A percentile compares a stretch with the other conserved stretches of the same genome.
Evolutionary conservation across 2,329 filamentous ascomycete genomes (phyloP).

Genomic region (Fusarium udum): DNA sequence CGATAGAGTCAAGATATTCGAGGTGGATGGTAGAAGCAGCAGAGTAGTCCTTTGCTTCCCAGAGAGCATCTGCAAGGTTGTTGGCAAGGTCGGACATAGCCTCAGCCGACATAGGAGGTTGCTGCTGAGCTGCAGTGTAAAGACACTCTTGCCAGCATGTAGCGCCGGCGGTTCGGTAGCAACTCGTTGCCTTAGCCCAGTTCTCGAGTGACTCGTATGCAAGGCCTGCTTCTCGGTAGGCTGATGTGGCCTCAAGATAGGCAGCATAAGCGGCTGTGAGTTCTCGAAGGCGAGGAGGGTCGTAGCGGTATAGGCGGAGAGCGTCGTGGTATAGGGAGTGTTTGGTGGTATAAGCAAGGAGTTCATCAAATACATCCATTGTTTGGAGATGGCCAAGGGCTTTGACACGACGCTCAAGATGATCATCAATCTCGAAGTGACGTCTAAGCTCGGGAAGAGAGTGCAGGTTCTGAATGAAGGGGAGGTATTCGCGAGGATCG

Average conservation of each 20-base stretch:
- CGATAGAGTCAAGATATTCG: conserved; percentile 80
- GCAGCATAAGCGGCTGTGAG: conserved; percentile 83
- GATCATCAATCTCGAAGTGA: conserved; percentile 87
- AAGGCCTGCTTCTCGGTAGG: conserved; percentile 86
- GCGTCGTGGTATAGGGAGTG: conserved; percentile 82
- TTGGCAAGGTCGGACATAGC: conserved; percentile 75
- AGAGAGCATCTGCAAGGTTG: conserved; percentile 79
- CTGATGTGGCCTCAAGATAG: conserved; percentile 77
- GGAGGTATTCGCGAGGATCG: conserved; percentile 93
- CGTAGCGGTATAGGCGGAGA: conserved; percentile 85
- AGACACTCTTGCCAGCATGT: conserved; percentile 90
- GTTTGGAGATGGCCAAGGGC: conserved; percentile 80
- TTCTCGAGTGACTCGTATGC: conserved; percentile 88
- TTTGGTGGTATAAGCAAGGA: conserved; percentile 80
- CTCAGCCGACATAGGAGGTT: conserved; percentile 65
- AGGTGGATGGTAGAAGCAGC: conserved; percentile 82
- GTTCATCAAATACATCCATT: conserved; percentile 78
- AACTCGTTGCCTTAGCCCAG: conserved; percentile 77
- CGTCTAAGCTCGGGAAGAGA: conserved; percentile 75
- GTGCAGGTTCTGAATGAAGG: conserved; percentile 90
- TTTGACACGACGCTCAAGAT: conserved; percentile 79
- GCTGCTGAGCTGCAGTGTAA: conserved; percentile 75
- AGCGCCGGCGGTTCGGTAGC: conserved; percentile 82
- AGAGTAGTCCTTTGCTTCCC: conserved; percentile 84
- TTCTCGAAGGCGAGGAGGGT: conserved; percentile 69